These are phyloP conservation scores for Ophiosphaerella herpotricha DNA, from an alignment of 2,329 filamentous ascomycete species.

Conservation along the genomic window DNA sequence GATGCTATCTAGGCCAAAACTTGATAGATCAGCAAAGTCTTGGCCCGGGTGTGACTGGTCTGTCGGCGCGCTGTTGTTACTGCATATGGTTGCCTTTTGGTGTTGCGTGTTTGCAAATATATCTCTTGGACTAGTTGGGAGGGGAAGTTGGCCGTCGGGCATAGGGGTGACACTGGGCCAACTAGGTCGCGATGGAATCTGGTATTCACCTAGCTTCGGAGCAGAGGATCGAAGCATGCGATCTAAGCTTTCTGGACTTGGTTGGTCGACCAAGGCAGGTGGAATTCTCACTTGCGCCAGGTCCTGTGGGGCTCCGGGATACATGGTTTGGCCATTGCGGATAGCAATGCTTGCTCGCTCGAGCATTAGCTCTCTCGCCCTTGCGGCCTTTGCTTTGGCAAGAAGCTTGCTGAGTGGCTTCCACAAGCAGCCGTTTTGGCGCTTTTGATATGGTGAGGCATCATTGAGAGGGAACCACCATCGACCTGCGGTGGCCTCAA, in stretches of 20 bases:
- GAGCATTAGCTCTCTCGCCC: constrained; percentile 56
- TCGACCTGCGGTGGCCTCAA: constrained; percentile 53
- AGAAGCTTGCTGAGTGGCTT: constrained; percentile 65
- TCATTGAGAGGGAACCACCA: constrained; percentile 47
- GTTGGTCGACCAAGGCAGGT: constrained; percentile 20
- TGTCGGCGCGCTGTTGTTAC: not conserved
- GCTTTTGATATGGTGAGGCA: constrained; percentile 27
- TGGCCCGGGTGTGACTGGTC: constrained; percentile 8
- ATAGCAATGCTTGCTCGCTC: constrained; percentile 40
- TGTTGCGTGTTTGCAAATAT: not conserved
- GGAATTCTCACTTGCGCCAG: constrained; percentile 14
- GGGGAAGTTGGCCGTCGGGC: not conserved
- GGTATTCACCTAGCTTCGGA: constrained; percentile 34
- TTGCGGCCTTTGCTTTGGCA: constrained; percentile 60
- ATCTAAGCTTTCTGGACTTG: constrained; percentile 29
- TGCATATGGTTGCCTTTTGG: not conserved
- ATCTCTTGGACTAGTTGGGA: not conserved
- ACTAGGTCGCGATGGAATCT: constrained; percentile 16
- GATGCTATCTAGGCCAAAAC: constrained; percentile 33
- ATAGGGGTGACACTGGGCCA: constrained; percentile 25
- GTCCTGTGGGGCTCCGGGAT: constrained; percentile 13
- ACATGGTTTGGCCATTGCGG: constrained; percentile 23
- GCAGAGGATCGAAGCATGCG: constrained; percentile 35
- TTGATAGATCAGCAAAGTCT: constrained; percentile 24
- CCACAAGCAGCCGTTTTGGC: constrained; percentile 62